Evolutionary conservation across 805 yeast genomes (phyloP).

Genomic region (Kodamaea fukazawae): DNA sequence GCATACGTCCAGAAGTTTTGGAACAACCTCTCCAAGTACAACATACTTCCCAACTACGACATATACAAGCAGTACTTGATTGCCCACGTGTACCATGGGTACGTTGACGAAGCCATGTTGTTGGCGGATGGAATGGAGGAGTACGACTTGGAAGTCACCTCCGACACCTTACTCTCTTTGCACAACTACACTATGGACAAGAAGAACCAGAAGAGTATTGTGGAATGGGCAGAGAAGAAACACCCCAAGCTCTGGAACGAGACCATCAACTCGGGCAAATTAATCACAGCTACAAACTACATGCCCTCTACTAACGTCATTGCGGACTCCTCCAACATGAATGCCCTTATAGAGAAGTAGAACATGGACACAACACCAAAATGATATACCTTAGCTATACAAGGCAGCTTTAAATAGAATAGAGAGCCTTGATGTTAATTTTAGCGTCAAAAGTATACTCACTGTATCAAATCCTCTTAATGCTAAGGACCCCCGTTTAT

Average conservation of each 20-base stretch:
- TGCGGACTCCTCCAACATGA: slow-evolving; percentile 12
- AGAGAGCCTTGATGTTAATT: background rate
- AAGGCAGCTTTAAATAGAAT: too few species aligned
- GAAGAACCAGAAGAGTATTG: slow-evolving; percentile 27
- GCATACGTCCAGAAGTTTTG: slow-evolving; percentile 60
- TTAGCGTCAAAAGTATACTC: background rate
- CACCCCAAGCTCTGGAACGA: slow-evolving; percentile 29
- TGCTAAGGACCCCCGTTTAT: too few species aligned
- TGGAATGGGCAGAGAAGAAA: slow-evolving; percentile 32
- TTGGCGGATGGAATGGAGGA: slow-evolving; percentile 48
- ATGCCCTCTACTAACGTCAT: slow-evolving; percentile 29
- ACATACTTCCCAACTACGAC: slow-evolving; percentile 49
- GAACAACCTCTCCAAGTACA: slow-evolving; percentile 53
- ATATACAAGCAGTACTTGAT: slow-evolving; percentile 60
- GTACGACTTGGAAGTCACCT: slow-evolving; percentile 43
- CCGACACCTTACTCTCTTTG: slow-evolving; percentile 45
- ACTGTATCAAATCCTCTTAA: background rate
- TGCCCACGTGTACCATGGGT: slow-evolving; percentile 68
- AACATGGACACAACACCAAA: background rate
- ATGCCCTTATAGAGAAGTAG: background rate
- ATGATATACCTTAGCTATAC: background rate
- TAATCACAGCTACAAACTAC: slow-evolving; percentile 28
- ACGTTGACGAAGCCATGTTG: slow-evolving; percentile 53
- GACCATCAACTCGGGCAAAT: slow-evolving; percentile 21
- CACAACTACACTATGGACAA: slow-evolving; percentile 42